phyloP scores from a whole-genome alignment of 2,329 filamentous ascomycete species.

The Neopestalotiopsis sp. region DNA sequence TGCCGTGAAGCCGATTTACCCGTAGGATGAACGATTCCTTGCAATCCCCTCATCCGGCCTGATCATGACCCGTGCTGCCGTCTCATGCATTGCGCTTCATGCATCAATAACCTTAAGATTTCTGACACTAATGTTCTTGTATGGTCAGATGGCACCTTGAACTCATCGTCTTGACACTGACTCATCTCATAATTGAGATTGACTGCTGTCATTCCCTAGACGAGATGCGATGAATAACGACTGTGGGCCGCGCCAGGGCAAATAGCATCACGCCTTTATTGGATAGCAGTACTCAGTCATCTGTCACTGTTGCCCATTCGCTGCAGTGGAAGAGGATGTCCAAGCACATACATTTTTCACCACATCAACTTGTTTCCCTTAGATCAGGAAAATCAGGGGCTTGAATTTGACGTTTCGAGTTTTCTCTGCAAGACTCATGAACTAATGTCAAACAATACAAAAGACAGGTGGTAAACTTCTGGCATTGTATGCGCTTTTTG shows the following conservation, averaged over 20 bases:
- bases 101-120: not conserved
- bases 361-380: not conserved
- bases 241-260: not conserved
- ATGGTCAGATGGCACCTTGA: not conserved
- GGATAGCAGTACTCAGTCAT: not conserved
- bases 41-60: slow-evolving; percentile 11
- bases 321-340: not conserved
- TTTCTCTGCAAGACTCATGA: not conserved
- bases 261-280: no score
- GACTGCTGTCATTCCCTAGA: not conserved
- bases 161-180: not conserved
- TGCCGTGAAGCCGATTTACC: not conserved
- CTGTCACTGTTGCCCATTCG: not conserved
- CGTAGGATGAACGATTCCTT: not conserved
- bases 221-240: not conserved
- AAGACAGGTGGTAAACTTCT: not conserved
- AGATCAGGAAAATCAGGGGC: not conserved
- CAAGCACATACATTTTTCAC: not conserved
- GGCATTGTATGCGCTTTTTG: not conserved
- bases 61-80: not conserved
- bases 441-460: not conserved
- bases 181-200: not conserved
- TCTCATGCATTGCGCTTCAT: not conserved
- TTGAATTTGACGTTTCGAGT: not conserved
- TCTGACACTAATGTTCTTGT: not conserved